Base-by-base conservation (phyloP, 768 basidiomycete species). In the Mycena galericulata region DNA sequence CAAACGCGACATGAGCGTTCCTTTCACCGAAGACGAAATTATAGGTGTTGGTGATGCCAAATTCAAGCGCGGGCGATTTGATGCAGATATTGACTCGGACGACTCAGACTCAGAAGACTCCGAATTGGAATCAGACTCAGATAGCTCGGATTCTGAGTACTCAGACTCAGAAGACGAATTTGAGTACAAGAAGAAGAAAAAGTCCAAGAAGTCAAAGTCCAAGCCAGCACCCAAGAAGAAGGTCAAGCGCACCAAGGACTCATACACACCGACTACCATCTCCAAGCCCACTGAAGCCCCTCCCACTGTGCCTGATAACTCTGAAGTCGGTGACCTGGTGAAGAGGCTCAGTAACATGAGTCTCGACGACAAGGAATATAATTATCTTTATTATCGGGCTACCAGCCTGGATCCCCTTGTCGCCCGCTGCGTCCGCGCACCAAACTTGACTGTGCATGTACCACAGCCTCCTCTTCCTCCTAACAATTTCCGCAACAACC, bases 361-460 rank as follows among this genome's bases (percentile, higher is more conserved):
- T 18, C 5, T 63, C 1, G 29, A 63, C 10, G 62, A 63, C n/a
- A 11, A 26, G 15, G 60, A 61, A 20, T 61, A 61, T 47, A 50
- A 32, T 22, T 61, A 61, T 15, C 62, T 54, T 5, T 63, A 63
- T 24, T 63, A 63, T 17, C 17, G 30, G 29, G 62, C 62, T 11
- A 63, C 62, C 18, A 41, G 20, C 12, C 51, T 63, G 12, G 62
- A 63, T 36, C 62, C 62, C 20, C 50, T 30, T 7, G 62, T 54
- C 15, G 62, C 41, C 9, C 40, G 29, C 17, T 63, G 62, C 20
- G 20, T 63, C 11, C 36, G 62, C 10, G 50, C 62, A 27, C 62
- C 62, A 36, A 40, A 38, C 20, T 18, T 51, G 0, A 22, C 11
- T 20, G 15, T 22, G 15, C 15, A 51, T 30, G 6, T 0, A 4